These are phyloP conservation scores for Sclerotiophoma versabilis DNA, from an alignment of 2,329 filamentous ascomycete species.

Conservation along the genomic window DNA sequence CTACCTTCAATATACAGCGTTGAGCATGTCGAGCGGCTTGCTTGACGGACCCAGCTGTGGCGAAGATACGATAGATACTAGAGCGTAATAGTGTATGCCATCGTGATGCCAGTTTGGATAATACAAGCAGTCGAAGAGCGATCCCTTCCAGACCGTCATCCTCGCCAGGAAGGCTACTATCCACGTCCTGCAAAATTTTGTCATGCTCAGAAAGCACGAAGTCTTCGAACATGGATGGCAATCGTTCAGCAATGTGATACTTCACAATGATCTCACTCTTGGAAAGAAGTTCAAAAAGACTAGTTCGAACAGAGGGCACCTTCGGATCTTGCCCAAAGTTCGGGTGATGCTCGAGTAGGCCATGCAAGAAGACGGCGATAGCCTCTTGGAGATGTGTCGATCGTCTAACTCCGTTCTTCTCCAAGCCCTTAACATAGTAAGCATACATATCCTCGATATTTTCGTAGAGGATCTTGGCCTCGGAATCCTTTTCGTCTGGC, in stretches of 20 bases:
- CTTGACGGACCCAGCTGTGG: conserved; percentile 78
- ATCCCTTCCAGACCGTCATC: conserved; percentile 79
- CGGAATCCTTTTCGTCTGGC: conserved; percentile 30
- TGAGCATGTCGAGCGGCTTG: conserved; percentile 73
- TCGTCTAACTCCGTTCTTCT: conserved; percentile 69
- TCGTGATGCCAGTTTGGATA: conserved; percentile 77
- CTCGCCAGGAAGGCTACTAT: conserved; percentile 79
- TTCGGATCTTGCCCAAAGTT: conserved; percentile 69
- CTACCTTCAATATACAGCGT: conserved; percentile 72
- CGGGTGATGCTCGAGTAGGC: conserved; percentile 70
- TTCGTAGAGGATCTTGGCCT: conserved; percentile 59
- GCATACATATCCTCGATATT: conserved; percentile 78
- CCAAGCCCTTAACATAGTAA: conserved; percentile 73
- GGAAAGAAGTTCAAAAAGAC: conserved; percentile 75
- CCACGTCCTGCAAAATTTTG: conserved; percentile 81
- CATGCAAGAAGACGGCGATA: conserved; percentile 73
- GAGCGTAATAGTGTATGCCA: conserved; percentile 88
- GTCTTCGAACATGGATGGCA: conserved; percentile 78
- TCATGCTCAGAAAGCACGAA: conserved; percentile 87
- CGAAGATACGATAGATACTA: conserved; percentile 93
- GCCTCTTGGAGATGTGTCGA: conserved; percentile 73
- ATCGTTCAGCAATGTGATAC: conserved; percentile 72
- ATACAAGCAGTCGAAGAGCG: conserved; percentile 77
- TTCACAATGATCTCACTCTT: conserved; percentile 74
- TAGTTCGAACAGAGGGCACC: conserved; percentile 71